Base-by-base conservation (phyloP, 2,329 filamentous ascomycete genomes). In the Dichotomopilus funicola region DNA sequence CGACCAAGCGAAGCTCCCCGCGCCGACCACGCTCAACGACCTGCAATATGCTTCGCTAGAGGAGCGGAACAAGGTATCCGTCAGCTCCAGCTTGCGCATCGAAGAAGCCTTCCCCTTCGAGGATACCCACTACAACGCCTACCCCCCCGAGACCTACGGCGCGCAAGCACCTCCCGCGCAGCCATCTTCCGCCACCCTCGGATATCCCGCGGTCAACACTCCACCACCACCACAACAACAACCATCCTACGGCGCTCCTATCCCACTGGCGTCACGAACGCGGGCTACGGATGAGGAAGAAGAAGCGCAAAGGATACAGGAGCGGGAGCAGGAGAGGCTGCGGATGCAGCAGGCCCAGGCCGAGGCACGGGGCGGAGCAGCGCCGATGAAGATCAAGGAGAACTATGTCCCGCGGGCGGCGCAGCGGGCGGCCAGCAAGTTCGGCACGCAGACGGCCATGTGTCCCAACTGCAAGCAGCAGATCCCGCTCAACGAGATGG, bases 391-490 rank as follows among this genome's bases (percentile, higher is more conserved):
- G 70, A 96, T 97, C 69, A 87, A 90, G 68, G 88, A 89, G 68
- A 92, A 96, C 71, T 96, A 96, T 68, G 87, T 96, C 13, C 91
- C 92, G 0, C 84, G 89, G 50, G 90, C 90, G 2, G 86, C 89
- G 44, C 85, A 86, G 54, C 81, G 86, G 67, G 79, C 83, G 34
- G 84, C 86, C 47, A 86, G 83, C 67, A 84, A 81, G 67, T 78
- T 82, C 61, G 80, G 78, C 52, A 76, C 77, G 43, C 78, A 83
- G 61, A 88, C 85, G 69, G 87, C 86, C 4, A 76, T 95, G 55
- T 97, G 92, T 70, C 91, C 91, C 55, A 96, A 96, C 72, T 97
- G 94, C 78, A 87, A 89, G 64, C 89, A 95, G 73, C 85, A 89
- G 63, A 91, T 96, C 57, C 89, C 91, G 6, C 83, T 89, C 65